phyloP scores from a whole-genome alignment of 2,329 filamentous ascomycete species.

The Neofusicoccum sp. region DNA sequence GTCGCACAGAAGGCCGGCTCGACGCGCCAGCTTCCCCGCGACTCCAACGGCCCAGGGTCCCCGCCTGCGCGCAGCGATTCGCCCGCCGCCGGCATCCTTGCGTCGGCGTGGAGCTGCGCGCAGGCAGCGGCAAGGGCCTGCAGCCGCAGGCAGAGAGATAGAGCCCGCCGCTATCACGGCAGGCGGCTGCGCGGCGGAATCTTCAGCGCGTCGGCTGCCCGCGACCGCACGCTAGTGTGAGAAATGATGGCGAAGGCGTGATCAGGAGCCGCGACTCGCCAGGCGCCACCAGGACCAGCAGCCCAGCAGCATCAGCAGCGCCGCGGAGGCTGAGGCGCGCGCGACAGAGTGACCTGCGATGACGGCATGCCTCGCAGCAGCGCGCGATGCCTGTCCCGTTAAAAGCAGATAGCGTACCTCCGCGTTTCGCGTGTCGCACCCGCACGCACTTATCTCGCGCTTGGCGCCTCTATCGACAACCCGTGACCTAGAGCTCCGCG shows the following conservation, averaged over 20 bases:
- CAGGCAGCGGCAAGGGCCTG: slow-evolving; percentile 8
- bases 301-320: background rate
- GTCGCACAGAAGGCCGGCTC: slow-evolving; percentile 15
- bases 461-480: background rate
- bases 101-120: slow-evolving; percentile 2
- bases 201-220: slow-evolving; percentile 12
- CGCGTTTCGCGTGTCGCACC: background rate
- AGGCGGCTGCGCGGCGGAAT: slow-evolving; percentile 9
- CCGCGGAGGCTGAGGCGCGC: slow-evolving; percentile 4
- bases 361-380: slow-evolving; percentile 6
- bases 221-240: slow-evolving; percentile 10
- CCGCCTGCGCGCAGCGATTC: background rate
- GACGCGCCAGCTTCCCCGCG: slow-evolving; percentile 16
- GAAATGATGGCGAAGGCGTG: slow-evolving; percentile 19
- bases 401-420: background rate
- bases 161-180: slow-evolving; percentile 6
- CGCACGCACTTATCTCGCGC: background rate
- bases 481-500: slow-evolving; percentile 9
- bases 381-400: slow-evolving; percentile 12
- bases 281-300: slow-evolving; percentile 7
- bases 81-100: slow-evolving; percentile 3
- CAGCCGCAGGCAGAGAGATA: background rate
- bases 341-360: background rate
- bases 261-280: slow-evolving; percentile 14
- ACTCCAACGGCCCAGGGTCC: background rate